A percentile compares a stretch with the other conserved stretches of the same genome.
Conservation (phyloP, 1,139 yeast species). For the Candida sp. region DNA sequence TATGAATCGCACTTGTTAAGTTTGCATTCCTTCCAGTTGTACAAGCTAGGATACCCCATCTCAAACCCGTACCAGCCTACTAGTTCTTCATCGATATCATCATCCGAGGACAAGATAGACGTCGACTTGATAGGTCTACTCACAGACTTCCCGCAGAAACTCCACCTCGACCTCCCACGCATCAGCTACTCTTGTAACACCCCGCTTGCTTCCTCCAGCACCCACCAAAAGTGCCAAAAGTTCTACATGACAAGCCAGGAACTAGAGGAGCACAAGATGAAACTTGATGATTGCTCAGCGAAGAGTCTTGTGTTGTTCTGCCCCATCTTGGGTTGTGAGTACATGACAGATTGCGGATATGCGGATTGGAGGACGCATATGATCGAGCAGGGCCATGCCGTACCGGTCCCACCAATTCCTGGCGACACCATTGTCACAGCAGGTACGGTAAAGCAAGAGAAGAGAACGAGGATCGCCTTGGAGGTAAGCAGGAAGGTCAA, state of each 20-base stretch:
- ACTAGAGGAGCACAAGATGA: slow-evolving; percentile 24
- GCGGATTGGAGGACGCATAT: slow-evolving; percentile 37
- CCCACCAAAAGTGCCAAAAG: slow-evolving; percentile 15
- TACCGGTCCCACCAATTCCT: neutral
- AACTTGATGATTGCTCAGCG: slow-evolving; percentile 23
- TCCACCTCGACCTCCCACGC: slow-evolving; percentile 5
- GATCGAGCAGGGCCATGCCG: slow-evolving; percentile 3
- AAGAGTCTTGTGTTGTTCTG: slow-evolving; percentile 39
- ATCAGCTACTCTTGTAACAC: slow-evolving; percentile 13
- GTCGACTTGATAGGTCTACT: slow-evolving; percentile 16
- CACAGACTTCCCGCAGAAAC: slow-evolving; percentile 31
- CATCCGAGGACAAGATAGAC: slow-evolving; percentile 6
- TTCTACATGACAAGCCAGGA: slow-evolving; percentile 18
- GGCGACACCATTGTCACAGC: no score
- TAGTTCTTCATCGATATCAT: slow-evolving; percentile 2
- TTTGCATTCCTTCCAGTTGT: slow-evolving; percentile 27
- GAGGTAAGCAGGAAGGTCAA: neutral
- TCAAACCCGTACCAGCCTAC: neutral
- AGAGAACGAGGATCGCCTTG: neutral
- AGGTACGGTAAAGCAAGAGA: neutral
- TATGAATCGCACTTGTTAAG: slow-evolving; percentile 36
- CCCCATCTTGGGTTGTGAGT: slow-evolving; percentile 48
- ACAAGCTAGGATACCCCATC: slow-evolving; percentile 39
- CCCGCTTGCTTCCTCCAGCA: neutral
- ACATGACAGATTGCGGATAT: slow-evolving; percentile 42